A percentile compares a stretch with the other conserved stretches of the same genome.
Conservation (phyloP, 1,284 basidiomycete genomes). For the Pseudozyma hubeiensis region DNA sequence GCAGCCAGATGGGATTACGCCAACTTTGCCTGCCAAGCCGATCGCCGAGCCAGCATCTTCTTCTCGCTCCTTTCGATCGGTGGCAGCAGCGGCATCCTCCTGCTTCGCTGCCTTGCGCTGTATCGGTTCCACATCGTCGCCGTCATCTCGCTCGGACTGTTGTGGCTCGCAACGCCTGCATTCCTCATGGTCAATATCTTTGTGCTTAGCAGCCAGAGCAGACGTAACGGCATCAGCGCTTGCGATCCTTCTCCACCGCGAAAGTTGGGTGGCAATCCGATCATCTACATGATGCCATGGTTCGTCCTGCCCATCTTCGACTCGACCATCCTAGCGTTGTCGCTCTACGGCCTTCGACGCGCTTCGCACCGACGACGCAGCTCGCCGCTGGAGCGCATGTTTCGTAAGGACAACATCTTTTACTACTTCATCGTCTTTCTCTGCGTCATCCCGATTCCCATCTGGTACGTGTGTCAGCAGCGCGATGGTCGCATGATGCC, state of each 20-base stretch:
- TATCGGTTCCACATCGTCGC: constrained; percentile 44
- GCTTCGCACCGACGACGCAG: constrained; percentile 38
- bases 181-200: constrained; percentile 46
- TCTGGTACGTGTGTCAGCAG: constrained; percentile 39
- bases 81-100: constrained; percentile 46
- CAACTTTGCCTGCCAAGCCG: constrained; percentile 42
- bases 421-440: constrained; percentile 48
- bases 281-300: constrained; percentile 47
- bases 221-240: constrained; percentile 40
- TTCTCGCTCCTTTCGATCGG: constrained; percentile 46
- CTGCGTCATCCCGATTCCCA: constrained; percentile 48
- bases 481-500: constrained; percentile 48
- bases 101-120: constrained; percentile 44
- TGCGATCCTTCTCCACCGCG: constrained; percentile 40
- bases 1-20: constrained; percentile 44
- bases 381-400: constrained; percentile 47
- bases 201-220: constrained; percentile 36
- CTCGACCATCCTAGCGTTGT: constrained; percentile 42
- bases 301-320: constrained; percentile 52
- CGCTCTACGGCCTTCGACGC: constrained; percentile 37
- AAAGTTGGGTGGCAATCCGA: constrained; percentile 15
- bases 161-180: constrained; percentile 45
- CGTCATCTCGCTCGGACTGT: constrained; percentile 31
- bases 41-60: constrained; percentile 35
- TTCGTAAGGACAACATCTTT: constrained; percentile 50